phyloP scores from a whole-genome alignment of 257 asterid genomes.

The Dorcoceras hygrometricum region DNA sequence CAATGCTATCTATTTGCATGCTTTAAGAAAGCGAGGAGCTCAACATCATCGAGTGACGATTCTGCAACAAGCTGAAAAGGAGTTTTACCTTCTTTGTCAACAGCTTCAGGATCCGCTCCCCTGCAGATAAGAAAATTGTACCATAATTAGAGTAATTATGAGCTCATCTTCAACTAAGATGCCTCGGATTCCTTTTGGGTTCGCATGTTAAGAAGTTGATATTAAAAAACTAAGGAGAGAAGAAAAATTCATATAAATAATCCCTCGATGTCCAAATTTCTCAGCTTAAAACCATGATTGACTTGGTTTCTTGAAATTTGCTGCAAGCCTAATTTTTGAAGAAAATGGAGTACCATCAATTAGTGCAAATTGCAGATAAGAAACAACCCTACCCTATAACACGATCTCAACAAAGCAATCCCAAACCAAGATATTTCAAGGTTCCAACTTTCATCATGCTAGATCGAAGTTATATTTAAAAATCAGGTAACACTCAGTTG shows the following conservation, averaged over 20 bases:
- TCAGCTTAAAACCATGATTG: background rate
- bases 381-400: background rate
- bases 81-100: conserved; percentile 67
- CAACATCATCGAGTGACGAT: conserved; percentile 53
- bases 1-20: conserved; percentile 45
- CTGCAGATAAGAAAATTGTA: conserved; percentile 33
- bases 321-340: background rate
- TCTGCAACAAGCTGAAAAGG: conserved; percentile 59
- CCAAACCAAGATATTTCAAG: background rate
- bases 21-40: conserved; percentile 70
- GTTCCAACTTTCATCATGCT: background rate
- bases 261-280: background rate
- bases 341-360: conserved; percentile 10
- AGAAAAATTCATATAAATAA: background rate
- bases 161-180: background rate
- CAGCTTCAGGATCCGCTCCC: conserved; percentile 75
- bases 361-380: background rate
- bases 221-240: background rate
- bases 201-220: background rate
- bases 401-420: conserved; percentile 7
- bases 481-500: background rate
- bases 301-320: background rate
- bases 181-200: background rate
- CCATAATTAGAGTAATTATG: conserved; percentile 12
- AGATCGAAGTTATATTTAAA: background rate